Evolutionary conservation across 768 basidiomycete genomes (phyloP), one percentile per base, ranked within the genome.

Genomic region (Phaffia tasmanica): DNA sequence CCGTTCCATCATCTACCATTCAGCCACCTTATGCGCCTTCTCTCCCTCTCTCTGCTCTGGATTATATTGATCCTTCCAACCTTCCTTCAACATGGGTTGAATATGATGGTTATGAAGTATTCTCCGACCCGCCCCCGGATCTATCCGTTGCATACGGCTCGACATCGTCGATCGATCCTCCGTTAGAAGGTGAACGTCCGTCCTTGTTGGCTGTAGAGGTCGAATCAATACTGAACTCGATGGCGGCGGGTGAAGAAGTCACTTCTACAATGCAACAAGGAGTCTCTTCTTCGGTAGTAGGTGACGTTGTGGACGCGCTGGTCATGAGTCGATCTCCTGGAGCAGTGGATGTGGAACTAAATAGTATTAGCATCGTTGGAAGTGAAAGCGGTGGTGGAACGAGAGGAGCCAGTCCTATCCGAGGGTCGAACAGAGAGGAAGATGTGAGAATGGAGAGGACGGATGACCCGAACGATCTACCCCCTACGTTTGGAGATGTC

Each of bases 401-500:
- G 14, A 29, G 7, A 4, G 23, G 46, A 25, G 51, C n/a, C 5
- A 14, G 56, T 48, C 64, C n/a, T 19, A 56, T 19, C 27, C 29
- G 19, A 30, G n/a, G 42, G 65, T 19, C 46, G 14, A 49, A 27
- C 60, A 53, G 50, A n/a, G 15, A n/a, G 21, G 23, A 50, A 48
- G 23, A 49, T 5, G 14, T 19, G 21, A 19, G 9, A 46, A 42
- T 27, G 29, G 62, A 35, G 6, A 42, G 66, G 18, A 61, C 62
- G 7, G 66, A 67, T 61, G 66, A 67, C 35, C 66, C 66, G 30
- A 54, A 67, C 47, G 66, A 67, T 42, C 60, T 67, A 2, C 66
- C 66, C 14, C 66, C 66, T 9, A 67, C 51, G 8, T 67, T 67
- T 21, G 58, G 55, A 47, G 66, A 61, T 29, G 19, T 65, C 11